phyloP scores from a whole-genome alignment of 768 basidiomycete species.

The Suillus brevipes region DNA sequence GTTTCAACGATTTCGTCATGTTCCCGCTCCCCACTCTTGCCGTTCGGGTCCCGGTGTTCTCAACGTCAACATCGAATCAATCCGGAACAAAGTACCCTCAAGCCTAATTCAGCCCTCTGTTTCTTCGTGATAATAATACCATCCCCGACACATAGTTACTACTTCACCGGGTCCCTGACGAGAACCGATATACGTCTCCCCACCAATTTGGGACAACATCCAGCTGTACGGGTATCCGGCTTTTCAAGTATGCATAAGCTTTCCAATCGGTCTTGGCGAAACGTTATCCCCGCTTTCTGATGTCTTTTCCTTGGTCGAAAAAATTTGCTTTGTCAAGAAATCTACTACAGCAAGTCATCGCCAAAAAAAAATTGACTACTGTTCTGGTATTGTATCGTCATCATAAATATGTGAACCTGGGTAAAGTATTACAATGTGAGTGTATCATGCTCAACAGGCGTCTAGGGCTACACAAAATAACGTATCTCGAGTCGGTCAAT shows the following conservation, averaged over 20 bases:
- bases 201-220: not conserved
- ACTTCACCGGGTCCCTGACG: not conserved
- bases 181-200: not conserved
- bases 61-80: not conserved
- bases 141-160: not conserved
- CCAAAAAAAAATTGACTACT: not conserved
- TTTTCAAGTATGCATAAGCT: not conserved
- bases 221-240: not conserved
- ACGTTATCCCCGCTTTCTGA: not conserved
- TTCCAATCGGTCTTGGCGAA: not conserved
- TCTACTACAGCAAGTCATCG: not conserved
- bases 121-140: not conserved
- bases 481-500: constrained; percentile 16
- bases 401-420: constrained; percentile 3
- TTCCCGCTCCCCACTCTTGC: not conserved
- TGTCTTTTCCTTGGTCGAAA: not conserved
- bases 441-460: constrained; percentile 17
- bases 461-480: constrained; percentile 27
- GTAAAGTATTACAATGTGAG: constrained; percentile 18
- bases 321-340: constrained; percentile 1
- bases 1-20: not conserved
- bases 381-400: not conserved
- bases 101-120: not conserved
- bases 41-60: not conserved
- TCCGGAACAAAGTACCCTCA: not conserved